Base-by-base conservation (phyloP, 768 basidiomycete genomes). In the Psilocybe sp. region DNA sequence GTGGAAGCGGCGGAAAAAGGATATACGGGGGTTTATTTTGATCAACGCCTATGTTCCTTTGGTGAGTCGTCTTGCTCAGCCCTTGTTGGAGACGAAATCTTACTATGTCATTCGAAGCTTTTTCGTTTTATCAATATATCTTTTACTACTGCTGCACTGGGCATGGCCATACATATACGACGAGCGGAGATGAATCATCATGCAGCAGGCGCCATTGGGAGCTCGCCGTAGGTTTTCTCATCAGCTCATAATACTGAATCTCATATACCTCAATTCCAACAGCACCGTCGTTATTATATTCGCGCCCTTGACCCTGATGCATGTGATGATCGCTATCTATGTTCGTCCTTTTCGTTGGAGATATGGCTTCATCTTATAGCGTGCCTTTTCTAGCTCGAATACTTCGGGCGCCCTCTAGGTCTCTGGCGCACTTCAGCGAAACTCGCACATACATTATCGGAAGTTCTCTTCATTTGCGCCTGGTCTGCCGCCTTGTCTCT, bases 401-500 rank as follows among this genome's bases (percentile, higher is more conserved):
- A 97, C 69, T 94, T 94, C 61, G 89, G 93, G 36, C 83, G 87
- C 33, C 93, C 94, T 5, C 72, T 96, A 18, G 94, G 93, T n/a
- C 73, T 96, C 28, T 96, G 94, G 94, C 78, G 80, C 45, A 92
- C 93, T 31, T 91, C 90, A 31, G 82, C 75, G 44, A 95, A 95
- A 68, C 79, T 94, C 34, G 82, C 87, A 2, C 86, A 94, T 61
- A 95, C 92, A 6, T 79, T 95, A 31, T 78, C 84, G 40, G 94
- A 96, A 72, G 87, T 93, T 40, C 74, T 92, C 47, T 93, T 92
- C 65, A 92, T 93, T 58, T 95, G 92, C 68, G 81, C 87, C n/a
- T 96, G 92, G 92, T 92, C 90, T 50, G 89, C 91, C 31, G 85
- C 88, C 13, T 77, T 95, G 47, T 90, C 91, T 14, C 84, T 95